Conservation (phyloP, 768 basidiomycete genomes). For the Sarcomyxa edulis region DNA sequence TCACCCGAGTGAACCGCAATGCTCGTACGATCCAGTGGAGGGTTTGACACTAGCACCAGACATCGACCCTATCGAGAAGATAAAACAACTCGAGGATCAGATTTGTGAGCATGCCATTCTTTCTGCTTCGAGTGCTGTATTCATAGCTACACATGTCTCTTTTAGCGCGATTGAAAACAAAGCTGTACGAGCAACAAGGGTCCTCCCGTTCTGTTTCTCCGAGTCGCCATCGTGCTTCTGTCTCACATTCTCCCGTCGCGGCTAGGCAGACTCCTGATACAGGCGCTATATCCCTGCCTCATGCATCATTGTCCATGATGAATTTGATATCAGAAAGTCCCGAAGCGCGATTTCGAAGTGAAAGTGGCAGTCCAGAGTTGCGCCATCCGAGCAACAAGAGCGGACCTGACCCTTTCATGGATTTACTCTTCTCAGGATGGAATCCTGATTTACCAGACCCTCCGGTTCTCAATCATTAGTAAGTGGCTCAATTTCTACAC, state of each 20-base stretch:
- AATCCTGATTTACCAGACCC: slow-evolving; percentile 83
- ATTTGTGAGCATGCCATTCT: slow-evolving; percentile 42
- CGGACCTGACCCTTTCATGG: slow-evolving; percentile 49
- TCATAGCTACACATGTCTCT: slow-evolving; percentile 8
- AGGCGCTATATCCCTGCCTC: slow-evolving; percentile 36
- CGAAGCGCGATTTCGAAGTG: slow-evolving; percentile 33
- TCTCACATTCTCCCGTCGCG: slow-evolving; percentile 12
- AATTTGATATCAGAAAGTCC: slow-evolving; percentile 34
- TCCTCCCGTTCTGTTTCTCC: slow-evolving; percentile 36
- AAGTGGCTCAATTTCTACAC: slow-evolving; percentile 20
- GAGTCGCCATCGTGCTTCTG: slow-evolving; percentile 15
- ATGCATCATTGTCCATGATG: slow-evolving; percentile 37
- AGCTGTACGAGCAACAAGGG: slow-evolving; percentile 49
- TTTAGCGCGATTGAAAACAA: slow-evolving; percentile 60
- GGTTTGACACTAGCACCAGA: slow-evolving; percentile 73
- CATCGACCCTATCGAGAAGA: slow-evolving; percentile 74
- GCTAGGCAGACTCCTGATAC: background rate
- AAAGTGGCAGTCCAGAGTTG: slow-evolving; percentile 49
- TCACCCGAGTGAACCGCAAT: slow-evolving; percentile 82
- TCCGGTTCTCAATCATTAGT: slow-evolving; percentile 71
- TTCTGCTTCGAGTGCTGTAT: slow-evolving; percentile 2
- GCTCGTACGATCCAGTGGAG: slow-evolving; percentile 83
- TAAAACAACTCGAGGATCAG: slow-evolving; percentile 71
- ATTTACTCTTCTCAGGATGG: slow-evolving; percentile 75
- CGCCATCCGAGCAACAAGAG: slow-evolving; percentile 28